Percentiles rank a stretch among this genome's conserved stretches.
These are phyloP conservation scores for Botrytis elliptica DNA, from an alignment of 2,329 filamentous ascomycete species.

Conservation along the genomic window DNA sequence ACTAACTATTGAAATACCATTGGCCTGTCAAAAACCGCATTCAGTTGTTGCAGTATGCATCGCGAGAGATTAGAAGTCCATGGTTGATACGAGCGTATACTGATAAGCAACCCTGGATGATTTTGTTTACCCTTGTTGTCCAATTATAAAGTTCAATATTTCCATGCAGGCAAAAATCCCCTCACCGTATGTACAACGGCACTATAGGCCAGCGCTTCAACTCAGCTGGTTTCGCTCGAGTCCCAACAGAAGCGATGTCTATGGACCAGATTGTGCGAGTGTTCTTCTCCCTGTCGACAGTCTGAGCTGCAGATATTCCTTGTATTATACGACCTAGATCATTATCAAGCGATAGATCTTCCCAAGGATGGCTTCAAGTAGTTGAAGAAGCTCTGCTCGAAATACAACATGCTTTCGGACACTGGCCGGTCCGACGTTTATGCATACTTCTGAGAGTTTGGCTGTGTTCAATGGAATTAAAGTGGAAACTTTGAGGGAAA, in stretches of 20 bases:
- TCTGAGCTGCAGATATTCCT: not conserved
- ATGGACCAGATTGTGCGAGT: not conserved
- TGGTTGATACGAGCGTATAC: not conserved
- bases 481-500: slow-evolving; percentile 9
- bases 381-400: not conserved
- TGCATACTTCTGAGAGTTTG: not conserved
- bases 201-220: not conserved
- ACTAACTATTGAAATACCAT: not conserved
- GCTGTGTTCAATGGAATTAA: not conserved
- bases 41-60: not conserved
- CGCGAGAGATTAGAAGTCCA: not conserved
- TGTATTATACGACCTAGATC: slow-evolving; percentile 11
- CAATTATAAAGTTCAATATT: slow-evolving; percentile 12
- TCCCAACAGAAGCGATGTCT: slow-evolving; percentile 12
- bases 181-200: not conserved
- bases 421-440: not conserved
- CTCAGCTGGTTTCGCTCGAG: not conserved
- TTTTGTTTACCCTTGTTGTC: slow-evolving; percentile 13
- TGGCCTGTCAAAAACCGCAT: not conserved
- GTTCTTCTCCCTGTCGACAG: slow-evolving; percentile 1
- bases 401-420: not conserved
- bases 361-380: slow-evolving; percentile 6
- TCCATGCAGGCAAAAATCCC: not conserved
- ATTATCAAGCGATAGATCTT: slow-evolving; percentile 16
- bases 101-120: slow-evolving; percentile 14